Evolutionary conservation across 2,329 filamentous ascomycete genomes (phyloP).

Genomic region (Fusarium continuum): DNA sequence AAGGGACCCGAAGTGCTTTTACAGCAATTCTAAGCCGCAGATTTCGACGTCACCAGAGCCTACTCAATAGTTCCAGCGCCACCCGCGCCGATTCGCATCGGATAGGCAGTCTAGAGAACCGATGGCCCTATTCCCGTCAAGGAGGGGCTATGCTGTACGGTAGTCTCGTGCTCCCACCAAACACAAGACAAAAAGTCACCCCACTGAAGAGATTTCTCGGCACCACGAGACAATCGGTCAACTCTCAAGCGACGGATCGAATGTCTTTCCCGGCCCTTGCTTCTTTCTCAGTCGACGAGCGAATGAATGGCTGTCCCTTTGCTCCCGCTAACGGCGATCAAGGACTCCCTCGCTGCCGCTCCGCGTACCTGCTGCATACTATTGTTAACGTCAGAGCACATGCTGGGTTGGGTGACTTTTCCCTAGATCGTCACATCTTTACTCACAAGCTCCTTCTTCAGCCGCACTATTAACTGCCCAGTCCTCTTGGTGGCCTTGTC

Average conservation of each 20-base stretch:
- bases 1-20: constrained; percentile 39
- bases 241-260: constrained; percentile 41
- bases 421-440: constrained; percentile 32
- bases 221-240: constrained; percentile 44
- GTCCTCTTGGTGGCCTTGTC: constrained; percentile 3
- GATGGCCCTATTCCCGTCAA: constrained; percentile 28
- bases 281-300: constrained; percentile 26
- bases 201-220: constrained; percentile 44
- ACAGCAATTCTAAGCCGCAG: constrained; percentile 34
- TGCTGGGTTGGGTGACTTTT: constrained; percentile 42
- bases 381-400: constrained; percentile 33
- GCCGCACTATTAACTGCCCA: constrained; percentile 20
- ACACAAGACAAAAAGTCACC: constrained; percentile 40
- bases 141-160: constrained; percentile 33
- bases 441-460: constrained; percentile 31
- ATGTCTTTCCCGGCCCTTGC: constrained; percentile 34
- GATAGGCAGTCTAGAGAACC: constrained; percentile 24
- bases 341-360: constrained; percentile 23
- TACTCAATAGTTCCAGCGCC: constrained; percentile 40
- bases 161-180: constrained; percentile 40
- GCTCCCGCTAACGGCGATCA: constrained; percentile 19
- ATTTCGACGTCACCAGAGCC: constrained; percentile 40
- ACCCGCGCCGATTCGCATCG: constrained; percentile 38
- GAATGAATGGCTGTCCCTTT: constrained; percentile 27
- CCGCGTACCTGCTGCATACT: constrained; percentile 24